Conservation (phyloP, 306 rosid genomes). For the Pterocarpus macrocarpus region DNA sequence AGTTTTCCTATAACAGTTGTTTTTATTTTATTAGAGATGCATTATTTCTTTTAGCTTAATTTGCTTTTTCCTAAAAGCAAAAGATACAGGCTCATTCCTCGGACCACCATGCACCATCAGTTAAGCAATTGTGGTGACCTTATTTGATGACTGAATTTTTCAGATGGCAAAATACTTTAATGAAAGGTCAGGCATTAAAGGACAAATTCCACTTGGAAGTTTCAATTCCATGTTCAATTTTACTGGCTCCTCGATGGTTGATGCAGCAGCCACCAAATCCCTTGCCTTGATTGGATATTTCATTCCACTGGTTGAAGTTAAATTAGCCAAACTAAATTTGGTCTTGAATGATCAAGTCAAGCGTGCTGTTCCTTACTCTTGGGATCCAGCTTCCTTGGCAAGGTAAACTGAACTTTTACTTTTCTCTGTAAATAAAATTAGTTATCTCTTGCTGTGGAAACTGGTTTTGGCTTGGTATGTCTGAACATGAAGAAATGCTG, state of each 20-base stretch:
- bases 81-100: neutral
- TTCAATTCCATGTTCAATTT: slow-evolving; percentile 95
- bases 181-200: slow-evolving; percentile 68
- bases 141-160: slow-evolving; percentile 53
- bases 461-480: slow-evolving; percentile 30
- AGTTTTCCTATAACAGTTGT: neutral
- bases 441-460: neutral
- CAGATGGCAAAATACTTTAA: slow-evolving; percentile 92
- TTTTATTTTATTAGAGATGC: slow-evolving; percentile 19
- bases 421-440: slow-evolving; percentile 13
- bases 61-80: slow-evolving; percentile 6
- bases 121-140: slow-evolving; percentile 37
- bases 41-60: neutral
- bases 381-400: slow-evolving; percentile 97
- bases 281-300: slow-evolving; percentile 91
- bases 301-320: slow-evolving; percentile 73
- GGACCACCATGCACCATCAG: slow-evolving; percentile 30
- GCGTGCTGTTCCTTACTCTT: slow-evolving; percentile 86
- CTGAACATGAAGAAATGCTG: neutral
- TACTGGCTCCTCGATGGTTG: slow-evolving; percentile 87
- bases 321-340: slow-evolving; percentile 63
- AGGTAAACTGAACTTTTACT: slow-evolving; percentile 59
- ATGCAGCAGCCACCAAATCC: slow-evolving; percentile 87
- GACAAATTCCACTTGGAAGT: slow-evolving; percentile 82
- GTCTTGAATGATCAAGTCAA: slow-evolving; percentile 76